Evolutionary conservation across 1,284 basidiomycete species (phyloP), one percentile per base, ranked within the genome.

Genomic region (Grifola frondosa): DNA sequence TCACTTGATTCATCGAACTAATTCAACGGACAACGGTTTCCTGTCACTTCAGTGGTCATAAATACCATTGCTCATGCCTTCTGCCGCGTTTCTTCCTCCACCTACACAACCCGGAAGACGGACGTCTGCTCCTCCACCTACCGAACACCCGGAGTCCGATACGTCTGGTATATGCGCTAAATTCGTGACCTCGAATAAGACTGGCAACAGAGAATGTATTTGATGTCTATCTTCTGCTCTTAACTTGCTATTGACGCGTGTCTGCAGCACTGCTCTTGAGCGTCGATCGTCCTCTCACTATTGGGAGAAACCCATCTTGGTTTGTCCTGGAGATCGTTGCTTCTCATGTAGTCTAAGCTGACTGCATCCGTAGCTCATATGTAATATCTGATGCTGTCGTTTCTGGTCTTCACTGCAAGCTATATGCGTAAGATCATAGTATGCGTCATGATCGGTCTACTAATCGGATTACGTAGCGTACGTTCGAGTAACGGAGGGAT

Each of bases 81-180:
- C n/a, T n/a, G n/a, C n/a, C n/a, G n/a, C n/a, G n/a, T n/a, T n/a
- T n/a, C n/a, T n/a, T n/a, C n/a, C n/a, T n/a, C n/a, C n/a, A n/a
- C n/a, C n/a, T n/a, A n/a, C n/a, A n/a, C n/a, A n/a, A n/a, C n/a
- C n/a, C n/a, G n/a, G n/a, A n/a, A n/a, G n/a, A n/a, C n/a, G n/a
- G n/a, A n/a, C n/a, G n/a, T n/a, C n/a, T n/a, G n/a, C n/a, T n/a
- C n/a, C n/a, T n/a, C n/a, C n/a, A n/a, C n/a, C n/a, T n/a, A n/a
- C n/a, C n/a, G n/a, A n/a, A n/a, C n/a, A n/a, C n/a, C n/a, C n/a
- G n/a, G n/a, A n/a, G n/a, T n/a, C n/a, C n/a, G n/a, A n/a, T n/a
- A n/a, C n/a, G n/a, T n/a, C n/a, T n/a, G n/a, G n/a, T 58, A 44
- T 82, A 76, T 88, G 85, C 71, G 85, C 86, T 12, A 86, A 82